These are phyloP conservation scores for Ganoderma boninense DNA, from an alignment of 1,284 basidiomycete genomes.

Conservation along the genomic window DNA sequence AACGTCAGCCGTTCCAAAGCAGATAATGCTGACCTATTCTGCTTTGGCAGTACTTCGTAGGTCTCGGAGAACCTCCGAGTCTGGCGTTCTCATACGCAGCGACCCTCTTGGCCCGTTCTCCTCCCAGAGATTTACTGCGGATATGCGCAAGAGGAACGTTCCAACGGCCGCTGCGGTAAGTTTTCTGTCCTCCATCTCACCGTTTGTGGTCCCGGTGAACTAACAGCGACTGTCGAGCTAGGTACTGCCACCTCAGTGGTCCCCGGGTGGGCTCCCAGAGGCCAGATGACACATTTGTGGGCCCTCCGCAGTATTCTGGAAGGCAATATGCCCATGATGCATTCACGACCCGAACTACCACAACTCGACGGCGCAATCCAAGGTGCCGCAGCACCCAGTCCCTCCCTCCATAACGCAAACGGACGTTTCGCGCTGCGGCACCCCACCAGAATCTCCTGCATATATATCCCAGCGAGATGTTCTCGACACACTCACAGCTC, in stretches of 20 bases:
- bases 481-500: constrained; percentile 14
- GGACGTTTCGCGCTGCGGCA: not conserved
- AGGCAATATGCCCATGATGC: not conserved
- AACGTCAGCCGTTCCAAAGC: too few species aligned
- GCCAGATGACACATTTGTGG: not conserved
- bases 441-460: not conserved
- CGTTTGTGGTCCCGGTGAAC: not conserved
- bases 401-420: not conserved
- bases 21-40: too few species aligned
- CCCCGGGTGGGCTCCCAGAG: not conserved
- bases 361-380: not conserved
- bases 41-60: too few species aligned
- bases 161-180: not conserved
- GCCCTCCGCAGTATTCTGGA: not conserved
- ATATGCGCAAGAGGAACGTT: not conserved
- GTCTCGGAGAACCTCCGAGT: too few species aligned
- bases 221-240: not conserved
- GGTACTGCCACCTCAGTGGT: not conserved
- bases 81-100: not conserved
- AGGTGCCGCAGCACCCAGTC: not conserved
- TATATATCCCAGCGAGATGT: not conserved
- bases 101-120: not conserved
- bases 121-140: not conserved
- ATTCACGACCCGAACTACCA: not conserved
- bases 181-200: not conserved